phyloP scores from a whole-genome alignment of 2,329 filamentous ascomycete species.

The Pezicula rhizophila region DNA sequence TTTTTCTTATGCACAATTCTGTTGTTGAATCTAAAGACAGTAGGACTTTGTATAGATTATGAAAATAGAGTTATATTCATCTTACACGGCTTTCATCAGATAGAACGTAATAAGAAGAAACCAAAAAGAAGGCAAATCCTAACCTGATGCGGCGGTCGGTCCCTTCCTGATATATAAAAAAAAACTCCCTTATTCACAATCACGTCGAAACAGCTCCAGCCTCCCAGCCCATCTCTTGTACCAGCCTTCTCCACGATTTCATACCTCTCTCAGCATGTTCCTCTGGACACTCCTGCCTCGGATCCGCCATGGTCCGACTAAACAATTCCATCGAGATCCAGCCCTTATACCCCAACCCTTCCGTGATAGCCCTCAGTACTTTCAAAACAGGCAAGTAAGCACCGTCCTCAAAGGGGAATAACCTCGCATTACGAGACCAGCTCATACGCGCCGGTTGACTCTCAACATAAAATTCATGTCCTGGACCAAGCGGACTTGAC shows the following conservation, averaged over 20 bases:
- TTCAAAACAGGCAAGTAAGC: constrained; percentile 51
- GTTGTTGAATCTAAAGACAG: too few species aligned
- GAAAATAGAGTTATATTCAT: too few species aligned
- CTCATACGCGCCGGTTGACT: constrained; percentile 62
- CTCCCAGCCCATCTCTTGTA: constrained; percentile 3
- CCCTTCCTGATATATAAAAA: too few species aligned
- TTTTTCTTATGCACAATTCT: too few species aligned
- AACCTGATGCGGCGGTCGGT: too few species aligned
- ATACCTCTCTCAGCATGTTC: constrained; percentile 44
- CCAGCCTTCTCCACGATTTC: constrained; percentile 42
- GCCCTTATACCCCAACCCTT: constrained; percentile 48
- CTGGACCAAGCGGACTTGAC: too few species aligned
- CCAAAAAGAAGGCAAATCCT: too few species aligned
- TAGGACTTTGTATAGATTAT: too few species aligned
- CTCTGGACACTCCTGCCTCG: constrained; percentile 35
- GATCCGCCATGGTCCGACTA: constrained; percentile 41
- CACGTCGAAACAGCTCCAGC: neutral
- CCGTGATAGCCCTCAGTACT: constrained; percentile 45
- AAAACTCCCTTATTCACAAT: too few species aligned
- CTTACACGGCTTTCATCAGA: too few species aligned
- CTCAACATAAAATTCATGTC: constrained; percentile 37
- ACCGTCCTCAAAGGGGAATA: constrained; percentile 60
- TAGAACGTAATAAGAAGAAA: too few species aligned
- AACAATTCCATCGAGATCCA: constrained; percentile 54
- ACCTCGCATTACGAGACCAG: constrained; percentile 68